These are phyloP conservation scores for Claviceps africana DNA, from an alignment of 2,329 filamentous ascomycete genomes.

Conservation along the genomic window DNA sequence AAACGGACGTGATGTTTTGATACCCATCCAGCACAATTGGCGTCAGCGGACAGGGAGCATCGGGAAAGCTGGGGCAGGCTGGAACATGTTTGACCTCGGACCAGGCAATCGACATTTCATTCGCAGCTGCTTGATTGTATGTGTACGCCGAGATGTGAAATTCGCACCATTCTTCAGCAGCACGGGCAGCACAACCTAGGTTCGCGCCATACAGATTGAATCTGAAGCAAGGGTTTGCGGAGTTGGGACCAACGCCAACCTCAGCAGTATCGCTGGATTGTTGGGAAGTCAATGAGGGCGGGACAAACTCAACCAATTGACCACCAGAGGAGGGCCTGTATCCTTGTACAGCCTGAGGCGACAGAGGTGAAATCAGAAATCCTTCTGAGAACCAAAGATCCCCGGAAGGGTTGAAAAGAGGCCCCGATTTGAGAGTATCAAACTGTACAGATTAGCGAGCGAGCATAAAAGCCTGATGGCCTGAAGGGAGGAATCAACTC, in stretches of 20 bases:
- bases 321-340: slow-evolving; percentile 25
- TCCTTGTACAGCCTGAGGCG: slow-evolving; percentile 17
- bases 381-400: slow-evolving; percentile 29
- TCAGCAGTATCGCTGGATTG: slow-evolving; percentile 21
- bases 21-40: slow-evolving; percentile 24
- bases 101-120: slow-evolving; percentile 25
- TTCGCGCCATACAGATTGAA: slow-evolving; percentile 26
- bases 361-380: slow-evolving; percentile 24
- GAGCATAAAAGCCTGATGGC: background rate
- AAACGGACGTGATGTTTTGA: slow-evolving; percentile 23
- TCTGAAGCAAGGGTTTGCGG: slow-evolving; percentile 22
- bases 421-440: slow-evolving; percentile 21
- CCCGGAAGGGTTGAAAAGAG: slow-evolving; percentile 25
- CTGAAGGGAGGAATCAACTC: slow-evolving; percentile 9
- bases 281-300: slow-evolving; percentile 19
- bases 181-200: slow-evolving; percentile 24
- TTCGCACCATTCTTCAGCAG: slow-evolving; percentile 24
- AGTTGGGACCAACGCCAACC: slow-evolving; percentile 25
- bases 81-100: slow-evolving; percentile 25
- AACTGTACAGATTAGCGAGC: slow-evolving; percentile 18
- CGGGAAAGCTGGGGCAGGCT: slow-evolving; percentile 21
- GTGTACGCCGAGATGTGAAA: slow-evolving; percentile 28
- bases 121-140: slow-evolving; percentile 18
- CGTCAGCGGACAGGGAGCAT: slow-evolving; percentile 21
- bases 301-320: slow-evolving; percentile 26